Conservation (phyloP, 23 red algal genomes). For the Pyropia yezoensis region DNA sequence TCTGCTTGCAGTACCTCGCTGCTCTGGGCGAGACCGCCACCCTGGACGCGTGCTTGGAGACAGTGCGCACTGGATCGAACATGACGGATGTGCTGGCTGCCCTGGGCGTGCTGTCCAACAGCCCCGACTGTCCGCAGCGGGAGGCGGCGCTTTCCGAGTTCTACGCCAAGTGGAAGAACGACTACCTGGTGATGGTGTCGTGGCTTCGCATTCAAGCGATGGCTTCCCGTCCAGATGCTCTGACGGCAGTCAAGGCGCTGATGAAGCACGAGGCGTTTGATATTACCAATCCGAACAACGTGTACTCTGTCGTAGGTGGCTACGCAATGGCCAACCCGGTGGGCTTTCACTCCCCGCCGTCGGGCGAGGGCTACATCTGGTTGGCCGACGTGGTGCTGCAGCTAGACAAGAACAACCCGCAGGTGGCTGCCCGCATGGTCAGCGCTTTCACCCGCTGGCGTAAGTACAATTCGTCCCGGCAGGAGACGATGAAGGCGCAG, state of each 20-base stretch:
- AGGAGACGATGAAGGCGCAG: slow-evolving; percentile 53
- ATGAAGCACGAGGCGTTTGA: slow-evolving; percentile 64
- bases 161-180: slow-evolving; percentile 82
- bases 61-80: slow-evolving; percentile 50
- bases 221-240: slow-evolving; percentile 47
- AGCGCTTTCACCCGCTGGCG: slow-evolving; percentile 64
- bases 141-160: slow-evolving; percentile 67
- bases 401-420: slow-evolving; percentile 77
- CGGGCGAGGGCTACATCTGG: slow-evolving; percentile 54
- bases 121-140: slow-evolving; percentile 8
- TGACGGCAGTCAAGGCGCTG: slow-evolving; percentile 61
- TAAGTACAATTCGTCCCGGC: slow-evolving; percentile 44
- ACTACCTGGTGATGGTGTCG: slow-evolving; percentile 72
- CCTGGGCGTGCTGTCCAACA: slow-evolving; percentile 34
- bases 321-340: slow-evolving; percentile 61
- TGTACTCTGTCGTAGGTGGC: slow-evolving; percentile 82
- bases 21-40: slow-evolving; percentile 16
- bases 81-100: slow-evolving; percentile 83
- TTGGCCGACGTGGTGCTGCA: slow-evolving; percentile 70
- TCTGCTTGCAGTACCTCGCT: slow-evolving; percentile 43
- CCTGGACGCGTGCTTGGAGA: slow-evolving; percentile 42
- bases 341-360: slow-evolving; percentile 52
- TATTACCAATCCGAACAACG: slow-evolving; percentile 76
- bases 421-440: slow-evolving; percentile 95
- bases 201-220: slow-evolving; percentile 88